Evolutionary conservation across 2,329 filamentous ascomycete genomes (phyloP).

Genomic region (Colletotrichum costaricense): DNA sequence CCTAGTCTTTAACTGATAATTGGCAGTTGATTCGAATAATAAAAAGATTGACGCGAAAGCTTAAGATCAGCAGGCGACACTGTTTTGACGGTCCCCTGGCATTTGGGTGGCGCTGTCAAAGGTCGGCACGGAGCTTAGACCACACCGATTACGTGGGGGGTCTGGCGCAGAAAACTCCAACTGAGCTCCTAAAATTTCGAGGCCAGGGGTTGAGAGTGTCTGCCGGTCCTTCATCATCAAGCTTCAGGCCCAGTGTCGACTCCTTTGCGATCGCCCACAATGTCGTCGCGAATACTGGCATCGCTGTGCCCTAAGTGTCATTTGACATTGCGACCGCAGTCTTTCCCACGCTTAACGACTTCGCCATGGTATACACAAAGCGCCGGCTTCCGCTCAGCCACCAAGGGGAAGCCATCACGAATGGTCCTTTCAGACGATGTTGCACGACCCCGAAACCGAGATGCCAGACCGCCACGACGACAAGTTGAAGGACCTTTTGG

Average conservation of each 20-base stretch:
- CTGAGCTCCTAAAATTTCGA: constrained; percentile 30
- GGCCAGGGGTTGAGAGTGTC: not conserved
- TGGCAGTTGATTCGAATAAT: too few species aligned
- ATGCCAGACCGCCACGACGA: constrained; percentile 50
- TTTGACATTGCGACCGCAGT: constrained; percentile 23
- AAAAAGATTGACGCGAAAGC: too few species aligned
- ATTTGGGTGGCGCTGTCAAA: constrained; percentile 10
- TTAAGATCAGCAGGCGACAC: not conserved
- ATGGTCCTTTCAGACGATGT: constrained; percentile 70
- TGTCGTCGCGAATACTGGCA: constrained; percentile 35
- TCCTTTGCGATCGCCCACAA: constrained; percentile 10
- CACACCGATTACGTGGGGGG: constrained; percentile 32
- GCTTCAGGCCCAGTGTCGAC: constrained; percentile 4
- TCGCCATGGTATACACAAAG: constrained; percentile 50
- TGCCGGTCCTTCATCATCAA: constrained; percentile 8
- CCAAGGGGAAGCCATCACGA: constrained; percentile 59
- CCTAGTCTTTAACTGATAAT: too few species aligned
- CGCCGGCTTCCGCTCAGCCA: constrained; percentile 47
- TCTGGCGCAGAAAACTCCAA: constrained; percentile 30
- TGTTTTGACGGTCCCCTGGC: not conserved
- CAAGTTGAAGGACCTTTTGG: constrained; percentile 62
- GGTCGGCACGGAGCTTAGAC: constrained; percentile 34
- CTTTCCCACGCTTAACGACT: constrained; percentile 19
- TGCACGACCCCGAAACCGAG: constrained; percentile 49
- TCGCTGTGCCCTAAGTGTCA: constrained; percentile 34